Base-by-base conservation (phyloP, 495 filamentous ascomycete genomes). In the Glutinoglossum americanum region DNA sequence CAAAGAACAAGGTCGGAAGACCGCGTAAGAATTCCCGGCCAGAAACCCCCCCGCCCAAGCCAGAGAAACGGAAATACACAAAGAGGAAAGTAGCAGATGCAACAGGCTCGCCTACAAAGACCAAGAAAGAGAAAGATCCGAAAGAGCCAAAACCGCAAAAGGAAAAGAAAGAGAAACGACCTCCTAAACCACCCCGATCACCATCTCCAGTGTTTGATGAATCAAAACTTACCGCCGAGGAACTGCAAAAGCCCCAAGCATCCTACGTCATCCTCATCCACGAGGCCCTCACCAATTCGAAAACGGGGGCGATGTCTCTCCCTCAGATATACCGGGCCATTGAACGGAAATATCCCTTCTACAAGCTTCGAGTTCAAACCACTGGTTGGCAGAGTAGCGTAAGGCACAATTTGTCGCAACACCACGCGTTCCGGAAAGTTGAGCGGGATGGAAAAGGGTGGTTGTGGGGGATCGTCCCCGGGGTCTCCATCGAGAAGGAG, bases 361-460 rank as follows among this genome's bases (percentile, higher is more conserved):
- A 86, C 69, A 86, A 85, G 60, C 85, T 96, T 68, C 79, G 78
- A 57, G 80, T 81, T 30, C 73, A 74, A 41, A 90, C 87, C 6
- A 84, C 81, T 61, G 92, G 92, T 15, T 98, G 92, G 92, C 90
- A 96, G 64, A 95, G 89, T 61, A 94, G 88, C 70, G 88, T 98
- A 23, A 83, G 92, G 4, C 92, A 98, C 68, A 98, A 98, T 60
- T 76, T 98, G 27, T 85, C 87, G 35, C 88, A 92, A 57, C 85
- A 94, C 64, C 76, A 81, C 53, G 82, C 88, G 25, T 98, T 98
- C 67, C 76, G 78, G 65, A 93, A 94, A 65, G 84, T 87, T 44
- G 84, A 92, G 35, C 61, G 77, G 61, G 80, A 83, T 63, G 81
- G 81, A 3, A 83, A 83, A 65, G 81, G 81, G 48, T 84, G 79